phyloP scores from a whole-genome alignment of 495 filamentous ascomycete genomes.

The Cercophora sp. region DNA sequence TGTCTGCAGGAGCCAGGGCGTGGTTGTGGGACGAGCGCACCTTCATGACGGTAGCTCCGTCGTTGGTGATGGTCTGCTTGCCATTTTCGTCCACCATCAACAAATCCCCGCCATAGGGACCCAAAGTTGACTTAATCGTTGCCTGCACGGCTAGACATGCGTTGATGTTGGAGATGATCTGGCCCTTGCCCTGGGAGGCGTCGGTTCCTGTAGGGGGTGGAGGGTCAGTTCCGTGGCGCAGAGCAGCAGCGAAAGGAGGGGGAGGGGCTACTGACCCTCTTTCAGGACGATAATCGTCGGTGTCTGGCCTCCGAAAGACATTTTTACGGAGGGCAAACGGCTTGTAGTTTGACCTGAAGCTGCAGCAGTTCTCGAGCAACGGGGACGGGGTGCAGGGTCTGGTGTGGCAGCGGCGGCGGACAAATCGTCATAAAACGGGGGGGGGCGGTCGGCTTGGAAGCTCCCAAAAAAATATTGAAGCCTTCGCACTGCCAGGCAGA shows the following conservation, averaged over 20 bases:
- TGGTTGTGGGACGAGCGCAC: conserved; percentile 40
- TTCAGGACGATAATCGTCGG: conserved; percentile 98
- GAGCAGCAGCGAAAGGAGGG: conserved; percentile 16
- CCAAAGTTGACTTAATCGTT: conserved; percentile 90
- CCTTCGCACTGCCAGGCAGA: conserved; percentile 14
- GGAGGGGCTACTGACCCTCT: conserved; percentile 69
- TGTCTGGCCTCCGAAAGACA: conserved; percentile 98
- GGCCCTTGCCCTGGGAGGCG: conserved; percentile 92
- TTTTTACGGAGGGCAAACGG: conserved; percentile 31
- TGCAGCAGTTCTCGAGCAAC: conserved; percentile 15
- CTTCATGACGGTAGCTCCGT: conserved; percentile 99
- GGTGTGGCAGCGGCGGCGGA: conserved; percentile 10
- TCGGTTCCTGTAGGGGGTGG: conserved; percentile 71
- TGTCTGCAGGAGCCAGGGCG: conserved; percentile 12
- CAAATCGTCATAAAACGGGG: background rate
- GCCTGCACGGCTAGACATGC: conserved; percentile 96
- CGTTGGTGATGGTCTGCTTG: conserved; percentile 95
- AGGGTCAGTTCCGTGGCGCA: conserved; percentile 20
- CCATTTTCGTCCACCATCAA: conserved; percentile 94
- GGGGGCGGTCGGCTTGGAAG: conserved; percentile 12
- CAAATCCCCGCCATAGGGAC: conserved; percentile 96
- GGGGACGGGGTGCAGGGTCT: background rate
- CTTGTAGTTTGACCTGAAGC: background rate
- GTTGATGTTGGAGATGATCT: conserved; percentile 98
- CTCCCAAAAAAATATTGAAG: conserved; percentile 30